phyloP scores from a whole-genome alignment of 495 filamentous ascomycete genomes.

The Podospora bellae-mahoneyi region DNA sequence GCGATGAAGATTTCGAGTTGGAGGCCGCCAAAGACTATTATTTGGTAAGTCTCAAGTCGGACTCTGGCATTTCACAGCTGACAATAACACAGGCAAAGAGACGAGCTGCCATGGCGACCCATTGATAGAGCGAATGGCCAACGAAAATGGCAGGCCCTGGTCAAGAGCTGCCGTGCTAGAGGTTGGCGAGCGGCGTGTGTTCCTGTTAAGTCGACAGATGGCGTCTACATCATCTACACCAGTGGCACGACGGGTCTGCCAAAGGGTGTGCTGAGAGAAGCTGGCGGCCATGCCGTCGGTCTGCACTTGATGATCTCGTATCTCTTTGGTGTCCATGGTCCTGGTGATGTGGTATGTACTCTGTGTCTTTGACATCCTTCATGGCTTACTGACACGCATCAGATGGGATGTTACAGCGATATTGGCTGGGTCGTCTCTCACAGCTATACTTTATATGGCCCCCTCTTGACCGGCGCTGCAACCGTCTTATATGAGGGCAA shows the following conservation, averaged over 20 bases:
- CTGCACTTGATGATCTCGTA: slow-evolving; percentile 74
- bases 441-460: slow-evolving; percentile 78
- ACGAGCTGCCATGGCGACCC: slow-evolving; percentile 69
- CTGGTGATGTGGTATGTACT: slow-evolving; percentile 61
- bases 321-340: slow-evolving; percentile 73
- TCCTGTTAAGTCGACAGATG: slow-evolving; percentile 71
- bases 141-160: slow-evolving; percentile 73
- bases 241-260: slow-evolving; percentile 84
- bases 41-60: slow-evolving; percentile 47
- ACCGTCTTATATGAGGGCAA: slow-evolving; percentile 91
- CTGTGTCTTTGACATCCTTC: neutral
- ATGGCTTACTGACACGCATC: neutral
- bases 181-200: slow-evolving; percentile 66
- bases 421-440: slow-evolving; percentile 87
- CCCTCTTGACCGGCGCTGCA: slow-evolving; percentile 73
- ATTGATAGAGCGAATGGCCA: slow-evolving; percentile 62
- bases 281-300: slow-evolving; percentile 85
- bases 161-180: slow-evolving; percentile 62
- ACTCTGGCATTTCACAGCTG: no score
- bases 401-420: slow-evolving; percentile 51
- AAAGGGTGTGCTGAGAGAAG: slow-evolving; percentile 82
- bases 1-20: slow-evolving; percentile 56
- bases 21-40: slow-evolving; percentile 63
- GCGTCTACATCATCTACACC: slow-evolving; percentile 89
- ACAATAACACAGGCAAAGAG: slow-evolving; percentile 49